Base-by-base conservation (phyloP, 1,284 basidiomycete species). In the Cryptococcus sp. region DNA sequence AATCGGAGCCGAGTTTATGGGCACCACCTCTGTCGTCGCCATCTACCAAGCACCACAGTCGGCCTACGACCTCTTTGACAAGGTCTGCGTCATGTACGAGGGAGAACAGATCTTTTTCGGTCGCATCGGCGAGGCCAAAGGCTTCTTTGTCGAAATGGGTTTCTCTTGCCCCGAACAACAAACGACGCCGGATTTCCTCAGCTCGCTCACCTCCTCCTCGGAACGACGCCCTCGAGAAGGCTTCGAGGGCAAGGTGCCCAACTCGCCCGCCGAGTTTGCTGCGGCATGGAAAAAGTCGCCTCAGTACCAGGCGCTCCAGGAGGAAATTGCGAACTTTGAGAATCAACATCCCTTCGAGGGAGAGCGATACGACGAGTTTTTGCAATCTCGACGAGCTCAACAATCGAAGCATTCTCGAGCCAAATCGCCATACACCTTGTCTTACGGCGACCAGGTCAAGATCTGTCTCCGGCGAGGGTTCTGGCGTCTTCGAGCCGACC, bases 91-190 rank as follows among this genome's bases (percentile, higher is more conserved):
- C 21, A 75, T 94, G 45, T 82, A 89, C 71, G 76, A 87, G 67
- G 90, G 90, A 10, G 83, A 82, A 48, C 83, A 88, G 65, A 86
- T 88, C 34, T 93, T 82, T 77, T 89, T 82, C 65, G 90, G 90
- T 5, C 80, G 82, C 6, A 78, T 82, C 1, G 69, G 71, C 74
- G 78, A 83, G 48, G 90, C 89, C 14, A 83, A 86, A 44, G 74
- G 75, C 3, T 92, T 89, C 74, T 91, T 91, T 58, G 79, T 86
- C 62, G 69, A 76, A 39, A 77, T 92, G 49, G 90, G 90, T 7
- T 94, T 82, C 75, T 79, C 82, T 32, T 73, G 71, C 62, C 76
- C 66, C 39, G 62, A 66, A 31, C 71, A 71, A 50, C 68, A 72
- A 52, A 72, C 72, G 19, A 63, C 61, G 14, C 69, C 71, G 37